Percentiles rank a stretch among this genome's conserved stretches.
Conservation (phyloP, 129 eudicot species). For the Tanacetum coccineum region DNA sequence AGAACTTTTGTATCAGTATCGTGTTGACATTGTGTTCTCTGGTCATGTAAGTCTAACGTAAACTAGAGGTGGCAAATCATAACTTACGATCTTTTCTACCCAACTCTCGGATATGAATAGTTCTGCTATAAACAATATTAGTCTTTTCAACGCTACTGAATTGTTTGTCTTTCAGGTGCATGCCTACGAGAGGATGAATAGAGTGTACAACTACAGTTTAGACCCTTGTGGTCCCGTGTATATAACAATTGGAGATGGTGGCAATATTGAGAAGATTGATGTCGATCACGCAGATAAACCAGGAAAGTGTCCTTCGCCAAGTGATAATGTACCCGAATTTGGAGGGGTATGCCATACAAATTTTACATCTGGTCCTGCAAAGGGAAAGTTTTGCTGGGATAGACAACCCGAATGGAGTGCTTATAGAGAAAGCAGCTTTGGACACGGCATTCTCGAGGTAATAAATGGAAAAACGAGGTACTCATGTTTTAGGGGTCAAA, state of each 20-base stretch:
- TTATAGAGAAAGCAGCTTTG: too few species aligned
- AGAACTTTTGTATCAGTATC: constrained; percentile 51
- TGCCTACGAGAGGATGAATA: constrained; percentile 83
- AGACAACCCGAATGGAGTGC: too few species aligned
- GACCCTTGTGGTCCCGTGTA: too few species aligned
- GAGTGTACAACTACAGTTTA: constrained; percentile 71
- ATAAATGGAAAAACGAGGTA: too few species aligned
- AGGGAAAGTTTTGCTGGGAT: too few species aligned
- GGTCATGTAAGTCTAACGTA: constrained; percentile 69
- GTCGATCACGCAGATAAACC: constrained; percentile 90
- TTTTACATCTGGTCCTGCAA: too few species aligned
- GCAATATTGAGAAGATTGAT: constrained; percentile 76
- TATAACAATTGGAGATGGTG: constrained; percentile 89
- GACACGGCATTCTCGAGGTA: too few species aligned
- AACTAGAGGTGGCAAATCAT: constrained; percentile 6
- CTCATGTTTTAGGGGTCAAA: too few species aligned
- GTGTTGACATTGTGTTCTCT: constrained; percentile 72
- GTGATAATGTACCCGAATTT: constrained; percentile 73
- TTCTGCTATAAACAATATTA: neutral
- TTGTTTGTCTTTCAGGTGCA: constrained; percentile 52
- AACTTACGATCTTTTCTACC: neutral
- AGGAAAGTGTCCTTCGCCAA: constrained; percentile 69
- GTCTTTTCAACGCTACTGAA: neutral
- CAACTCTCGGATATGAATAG: neutral
- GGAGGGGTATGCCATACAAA: constrained; percentile 74